phyloP scores from a whole-genome alignment of 768 basidiomycete genomes.

The Agaricus subrufescens region DNA sequence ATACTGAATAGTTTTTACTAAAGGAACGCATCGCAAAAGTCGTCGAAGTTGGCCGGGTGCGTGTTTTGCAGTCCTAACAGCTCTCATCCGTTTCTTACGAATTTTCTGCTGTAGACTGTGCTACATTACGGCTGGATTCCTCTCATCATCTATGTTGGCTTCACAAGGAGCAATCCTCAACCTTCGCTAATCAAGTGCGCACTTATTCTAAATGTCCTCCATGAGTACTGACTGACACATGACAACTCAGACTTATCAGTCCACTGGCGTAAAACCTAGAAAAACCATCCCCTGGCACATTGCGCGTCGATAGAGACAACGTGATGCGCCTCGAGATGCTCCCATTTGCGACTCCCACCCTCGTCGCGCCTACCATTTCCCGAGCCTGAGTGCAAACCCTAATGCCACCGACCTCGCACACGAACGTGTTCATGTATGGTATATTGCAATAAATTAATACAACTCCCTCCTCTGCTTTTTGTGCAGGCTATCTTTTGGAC shows the following conservation, averaged over 20 bases:
- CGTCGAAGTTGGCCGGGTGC: slow-evolving; percentile 77
- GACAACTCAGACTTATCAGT: slow-evolving; percentile 71
- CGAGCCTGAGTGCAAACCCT: neutral
- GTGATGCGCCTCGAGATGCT: neutral
- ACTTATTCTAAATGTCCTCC: neutral
- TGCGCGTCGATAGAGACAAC: neutral
- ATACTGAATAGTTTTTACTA: neutral
- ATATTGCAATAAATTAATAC: slow-evolving; percentile 10
- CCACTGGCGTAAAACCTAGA: slow-evolving; percentile 67
- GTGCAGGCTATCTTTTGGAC: neutral
- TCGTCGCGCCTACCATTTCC: neutral
- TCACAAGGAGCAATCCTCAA: slow-evolving; percentile 87
- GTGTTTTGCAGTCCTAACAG: slow-evolving; percentile 19
- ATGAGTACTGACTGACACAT: slow-evolving; percentile 9
- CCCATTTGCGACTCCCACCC: slow-evolving; percentile 9
- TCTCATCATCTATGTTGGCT: slow-evolving; percentile 93
- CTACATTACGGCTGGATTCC: slow-evolving; percentile 97
- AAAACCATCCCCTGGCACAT: slow-evolving; percentile 17
- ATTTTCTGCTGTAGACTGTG: slow-evolving; percentile 54
- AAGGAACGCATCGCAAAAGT: slow-evolving; percentile 82
- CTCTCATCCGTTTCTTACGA: neutral
- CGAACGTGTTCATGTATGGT: slow-evolving; percentile 8
- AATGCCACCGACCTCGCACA: slow-evolving; percentile 2
- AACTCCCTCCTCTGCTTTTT: neutral
- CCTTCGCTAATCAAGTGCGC: slow-evolving; percentile 94